Conservation (phyloP, 179 eudicot genomes). For the Silene noctiflora region DNA sequence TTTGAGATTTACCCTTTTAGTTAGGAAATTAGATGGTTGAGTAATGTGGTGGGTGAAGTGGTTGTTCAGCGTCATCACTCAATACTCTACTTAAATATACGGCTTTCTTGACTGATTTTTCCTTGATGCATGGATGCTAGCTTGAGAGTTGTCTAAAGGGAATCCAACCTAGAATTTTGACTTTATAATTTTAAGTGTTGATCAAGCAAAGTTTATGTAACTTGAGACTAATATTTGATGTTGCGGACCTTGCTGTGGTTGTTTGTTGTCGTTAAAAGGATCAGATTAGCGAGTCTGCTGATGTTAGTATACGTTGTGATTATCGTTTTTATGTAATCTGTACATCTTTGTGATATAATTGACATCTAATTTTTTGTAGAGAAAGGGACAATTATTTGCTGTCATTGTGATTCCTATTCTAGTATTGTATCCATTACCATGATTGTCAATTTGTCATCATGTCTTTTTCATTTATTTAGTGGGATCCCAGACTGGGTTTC, state of each 20-base stretch:
- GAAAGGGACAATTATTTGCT: neutral
- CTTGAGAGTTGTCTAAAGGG: neutral
- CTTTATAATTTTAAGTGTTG: neutral
- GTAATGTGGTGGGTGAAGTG: constrained; percentile 1
- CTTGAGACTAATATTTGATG: neutral
- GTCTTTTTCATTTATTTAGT: neutral
- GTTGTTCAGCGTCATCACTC: neutral
- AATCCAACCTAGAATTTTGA: constrained; percentile 7
- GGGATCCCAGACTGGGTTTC: neutral
- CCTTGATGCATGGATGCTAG: neutral
- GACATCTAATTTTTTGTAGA: neutral
- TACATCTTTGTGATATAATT: neutral
- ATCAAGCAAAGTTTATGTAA: neutral
- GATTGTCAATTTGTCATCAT: neutral
- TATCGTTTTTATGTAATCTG: neutral
- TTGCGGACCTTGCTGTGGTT: neutral
- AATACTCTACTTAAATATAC: neutral
- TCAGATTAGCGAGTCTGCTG: neutral
- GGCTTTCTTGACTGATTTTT: neutral
- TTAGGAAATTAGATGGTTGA: constrained; percentile 12
- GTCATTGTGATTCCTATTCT: neutral
- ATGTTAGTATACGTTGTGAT: neutral
- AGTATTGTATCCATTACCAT: neutral
- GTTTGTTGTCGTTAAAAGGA: neutral
- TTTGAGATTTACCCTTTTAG: neutral